Evolutionary conservation across 345 rosid genomes (phyloP), one percentile per base, ranked within the genome.

Genomic region (Brassica carinata): DNA sequence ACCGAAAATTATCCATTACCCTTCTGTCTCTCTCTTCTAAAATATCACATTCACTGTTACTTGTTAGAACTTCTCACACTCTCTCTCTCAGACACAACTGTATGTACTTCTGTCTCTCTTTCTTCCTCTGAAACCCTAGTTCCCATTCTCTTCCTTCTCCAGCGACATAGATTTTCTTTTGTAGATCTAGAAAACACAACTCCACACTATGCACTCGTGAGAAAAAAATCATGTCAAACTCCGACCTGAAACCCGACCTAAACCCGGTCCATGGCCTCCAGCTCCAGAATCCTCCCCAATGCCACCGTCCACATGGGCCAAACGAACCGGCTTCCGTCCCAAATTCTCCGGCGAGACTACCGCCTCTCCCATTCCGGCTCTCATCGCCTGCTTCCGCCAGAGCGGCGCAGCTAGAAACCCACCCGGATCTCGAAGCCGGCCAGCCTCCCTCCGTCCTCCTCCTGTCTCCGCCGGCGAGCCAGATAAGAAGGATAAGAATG

Each of bases 241-340:
- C 94, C 84, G 91, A 88, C 87, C 87, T 90, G 7, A 93, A 91
- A 84, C 8, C 88, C 85, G 86, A 7, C 79, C 93, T 19, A 89
- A 89, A 73, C 94, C 90, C 1, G 93, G 90, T 40, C 82, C 91
- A 1, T 89, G 91, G 92, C 96, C 90, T 0, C 94, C 97, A 1
- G 72, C 85, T 62, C 93, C 97, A 5, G 99, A 90, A 17, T 79
- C 97, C 0, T 78, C 97, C n/a, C 81, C 96, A 73, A 73, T 90
- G 86, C 93, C 97, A 77, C 97, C 97, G 2, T 85, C 99, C 73
- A 83, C 99, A 0, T 96, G 99, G 99, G 99, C 99, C 5, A 92
- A 93, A 80, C 83, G 88, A 74, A 96, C 97, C 38, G 98, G 98
- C 4, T 95, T 95, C 75, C 94, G 90, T 5, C 98, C 99, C 55